Evolutionary conservation across 768 basidiomycete genomes (phyloP).

Genomic region (Kwoniella shandongensis): DNA sequence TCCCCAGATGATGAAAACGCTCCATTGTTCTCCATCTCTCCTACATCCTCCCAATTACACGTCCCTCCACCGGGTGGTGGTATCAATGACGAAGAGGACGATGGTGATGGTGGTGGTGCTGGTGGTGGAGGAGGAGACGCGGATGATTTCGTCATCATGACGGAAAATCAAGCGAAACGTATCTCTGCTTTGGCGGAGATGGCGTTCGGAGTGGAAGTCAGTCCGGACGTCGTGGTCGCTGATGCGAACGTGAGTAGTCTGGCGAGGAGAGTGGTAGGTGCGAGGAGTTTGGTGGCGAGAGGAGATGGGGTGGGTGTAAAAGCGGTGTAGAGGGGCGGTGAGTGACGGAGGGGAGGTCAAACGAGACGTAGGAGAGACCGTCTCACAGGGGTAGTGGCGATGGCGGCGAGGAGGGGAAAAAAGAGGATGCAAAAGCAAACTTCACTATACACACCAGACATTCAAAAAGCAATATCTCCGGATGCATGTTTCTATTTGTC

Average conservation of each 20-base stretch:
- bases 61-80: not conserved
- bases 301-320: not conserved
- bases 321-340: not conserved
- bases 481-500: no score
- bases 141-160: constrained; percentile 95
- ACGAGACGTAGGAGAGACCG: no score
- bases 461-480: no score
- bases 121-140: constrained; percentile 58
- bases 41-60: constrained; percentile 1
- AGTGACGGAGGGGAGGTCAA: no score
- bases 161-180: constrained; percentile 80
- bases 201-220: constrained; percentile 84
- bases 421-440: no score
- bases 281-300: constrained; percentile 34
- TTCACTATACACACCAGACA: no score
- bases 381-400: no score
- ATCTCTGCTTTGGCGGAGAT: constrained; percentile 77
- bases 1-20: not conserved
- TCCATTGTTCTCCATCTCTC: constrained; percentile 1
- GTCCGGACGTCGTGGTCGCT: constrained; percentile 83
- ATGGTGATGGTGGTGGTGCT: not conserved
- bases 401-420: no score
- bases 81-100: constrained; percentile 1
- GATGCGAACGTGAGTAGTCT: constrained; percentile 88
- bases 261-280: constrained; percentile 72